These are phyloP conservation scores for Quercus mongolica DNA, from an alignment of 306 rosid genomes.

Conservation along the genomic window DNA sequence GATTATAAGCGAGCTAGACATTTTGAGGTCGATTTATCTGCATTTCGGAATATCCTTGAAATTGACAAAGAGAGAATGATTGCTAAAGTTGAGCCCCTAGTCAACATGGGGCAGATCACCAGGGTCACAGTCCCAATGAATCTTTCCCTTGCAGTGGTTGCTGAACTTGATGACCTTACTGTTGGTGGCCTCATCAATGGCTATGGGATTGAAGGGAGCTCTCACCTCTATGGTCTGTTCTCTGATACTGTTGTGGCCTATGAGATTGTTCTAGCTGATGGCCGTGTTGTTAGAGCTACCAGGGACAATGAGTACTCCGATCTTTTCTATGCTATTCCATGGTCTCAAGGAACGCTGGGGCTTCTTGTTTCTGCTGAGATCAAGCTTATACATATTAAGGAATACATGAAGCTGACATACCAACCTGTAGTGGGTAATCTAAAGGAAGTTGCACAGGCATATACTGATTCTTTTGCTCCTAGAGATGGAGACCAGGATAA, in stretches of 20 bases:
- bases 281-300: slow-evolving; percentile 88
- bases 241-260: slow-evolving; percentile 90
- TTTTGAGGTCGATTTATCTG: slow-evolving; percentile 87
- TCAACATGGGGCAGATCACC: slow-evolving; percentile 93
- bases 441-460: slow-evolving; percentile 75
- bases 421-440: slow-evolving; percentile 74
- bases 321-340: slow-evolving; percentile 80
- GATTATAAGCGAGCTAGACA: slow-evolving; percentile 98
- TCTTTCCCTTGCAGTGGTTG: slow-evolving; percentile 90
- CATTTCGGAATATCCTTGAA: slow-evolving; percentile 75
- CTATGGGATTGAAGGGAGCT: slow-evolving; percentile 97
- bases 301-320: slow-evolving; percentile 85
- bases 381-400: slow-evolving; percentile 78
- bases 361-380: slow-evolving; percentile 95
- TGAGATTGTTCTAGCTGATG: slow-evolving; percentile 88
- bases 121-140: slow-evolving; percentile 89
- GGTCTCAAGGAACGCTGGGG: slow-evolving; percentile 99
- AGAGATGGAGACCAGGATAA: slow-evolving; percentile 90
- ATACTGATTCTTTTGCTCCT: slow-evolving; percentile 79
- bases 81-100: slow-evolving; percentile 92
- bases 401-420: slow-evolving; percentile 89
- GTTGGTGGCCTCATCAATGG: slow-evolving; percentile 99
- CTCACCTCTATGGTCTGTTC: slow-evolving; percentile 87
- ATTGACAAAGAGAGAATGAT: slow-evolving; percentile 70
- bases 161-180: slow-evolving; percentile 96